Evolutionary conservation across 768 basidiomycete genomes (phyloP).

Genomic region (Trametes meyenii): DNA sequence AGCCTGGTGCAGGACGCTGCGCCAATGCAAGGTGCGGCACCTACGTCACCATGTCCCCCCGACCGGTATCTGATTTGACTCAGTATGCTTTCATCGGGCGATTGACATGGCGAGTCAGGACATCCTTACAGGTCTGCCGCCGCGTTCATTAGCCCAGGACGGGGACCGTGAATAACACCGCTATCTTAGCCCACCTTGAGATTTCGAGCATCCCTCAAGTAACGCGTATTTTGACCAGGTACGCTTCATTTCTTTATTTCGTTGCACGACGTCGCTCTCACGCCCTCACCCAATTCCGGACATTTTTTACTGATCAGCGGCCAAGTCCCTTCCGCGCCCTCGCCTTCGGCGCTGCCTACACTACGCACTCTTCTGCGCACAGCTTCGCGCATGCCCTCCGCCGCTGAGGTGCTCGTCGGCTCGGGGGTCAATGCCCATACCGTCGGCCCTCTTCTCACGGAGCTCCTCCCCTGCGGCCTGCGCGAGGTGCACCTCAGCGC

Average conservation of each 20-base stretch:
- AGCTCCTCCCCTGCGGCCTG: conserved; percentile 58
- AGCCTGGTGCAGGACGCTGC: conserved; percentile 61
- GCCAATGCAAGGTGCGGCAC: conserved; percentile 61
- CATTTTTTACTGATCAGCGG: conserved; percentile 46
- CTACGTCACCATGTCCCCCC: background rate
- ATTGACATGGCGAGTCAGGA: conserved; percentile 68
- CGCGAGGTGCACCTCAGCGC: conserved; percentile 78
- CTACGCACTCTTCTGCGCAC: conserved; percentile 27
- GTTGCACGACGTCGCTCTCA: background rate
- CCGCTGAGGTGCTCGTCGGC: conserved; percentile 65
- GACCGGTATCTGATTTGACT: background rate
- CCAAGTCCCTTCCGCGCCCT: conserved; percentile 44
- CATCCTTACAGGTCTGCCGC: conserved; percentile 49
- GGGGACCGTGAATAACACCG: background rate
- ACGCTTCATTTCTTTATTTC: conserved; percentile 1
- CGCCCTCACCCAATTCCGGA: background rate
- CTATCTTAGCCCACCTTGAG: conserved; percentile 37
- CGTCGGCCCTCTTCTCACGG: conserved; percentile 49
- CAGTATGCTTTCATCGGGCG: conserved; percentile 81
- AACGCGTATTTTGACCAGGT: conserved; percentile 83
- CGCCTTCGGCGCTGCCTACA: conserved; percentile 20
- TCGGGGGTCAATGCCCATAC: conserved; percentile 71
- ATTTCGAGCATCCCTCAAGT: conserved; percentile 63
- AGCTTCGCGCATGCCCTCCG: conserved; percentile 25
- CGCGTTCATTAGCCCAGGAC: background rate